Evolutionary conservation across 306 rosid genomes (phyloP), one percentile per base, ranked within the genome.

Genomic region (Geum urbanum): DNA sequence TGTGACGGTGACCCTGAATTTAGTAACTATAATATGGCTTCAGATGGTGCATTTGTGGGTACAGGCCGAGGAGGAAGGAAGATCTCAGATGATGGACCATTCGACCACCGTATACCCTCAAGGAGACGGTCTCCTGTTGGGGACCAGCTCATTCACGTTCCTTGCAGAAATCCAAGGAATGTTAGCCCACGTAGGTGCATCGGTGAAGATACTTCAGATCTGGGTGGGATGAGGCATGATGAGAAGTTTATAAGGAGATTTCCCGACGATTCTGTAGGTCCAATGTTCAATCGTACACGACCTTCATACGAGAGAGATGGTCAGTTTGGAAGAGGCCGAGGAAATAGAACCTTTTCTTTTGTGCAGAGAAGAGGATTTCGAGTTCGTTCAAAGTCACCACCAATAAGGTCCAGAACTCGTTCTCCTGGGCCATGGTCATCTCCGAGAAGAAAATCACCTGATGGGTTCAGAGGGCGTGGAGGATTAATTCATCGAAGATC

Each of bases 341-440:
- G 96, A 14, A 74, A 73, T 71, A 82, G 89, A 76, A 88, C 66
- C 67, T 88, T 85, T 65, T 74, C 91, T 72, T 76, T 90, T 60
- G 77, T 85, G 47, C 97, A 83, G 76, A 81, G 91, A 77, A 85
- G 89, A 73, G 84, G 83, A 24, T 67, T 62, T 77, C 84, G 77
- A 67, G 74, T 85, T 55, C 90, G 78, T 46, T 87, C 96, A 1
- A 91, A 84, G 79, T 94, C 96, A 2, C 97, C 96, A 2, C 97
- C 97, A 19, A 79, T 88, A 68, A 82, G 86, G 74, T 81, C 96
- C 5, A 78, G 96, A 72, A 81, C 87, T 76, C 97, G 96, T 59
- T 88, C 98, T 50, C 96, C 97, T 24, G 84, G 84, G 44, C 84
- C 58, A 19, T 90, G 97, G 98, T 61, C 86, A 40, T 82, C 96